Conservation (phyloP, 805 yeast species). For the Candida pini region DNA sequence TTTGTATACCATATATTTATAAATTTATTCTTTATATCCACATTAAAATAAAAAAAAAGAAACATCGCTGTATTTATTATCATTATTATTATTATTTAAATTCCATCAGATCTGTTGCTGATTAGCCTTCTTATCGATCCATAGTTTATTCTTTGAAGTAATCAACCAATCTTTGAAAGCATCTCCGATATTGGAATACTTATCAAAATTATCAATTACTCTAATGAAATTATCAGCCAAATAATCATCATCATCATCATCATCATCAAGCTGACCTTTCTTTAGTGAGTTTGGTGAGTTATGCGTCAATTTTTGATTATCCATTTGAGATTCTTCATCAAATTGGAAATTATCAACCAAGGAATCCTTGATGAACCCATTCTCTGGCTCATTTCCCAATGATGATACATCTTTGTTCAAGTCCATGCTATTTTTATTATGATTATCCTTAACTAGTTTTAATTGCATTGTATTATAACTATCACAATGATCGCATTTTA, state of each 20-base stretch:
- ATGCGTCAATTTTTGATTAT: not conserved
- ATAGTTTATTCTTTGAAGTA: conserved; percentile 10
- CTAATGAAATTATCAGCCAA: conserved; percentile 29
- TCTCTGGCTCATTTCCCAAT: not conserved
- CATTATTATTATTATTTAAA: not conserved
- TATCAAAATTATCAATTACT: conserved; percentile 30
- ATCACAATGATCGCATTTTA: conserved; percentile 80
- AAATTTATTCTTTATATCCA: not conserved
- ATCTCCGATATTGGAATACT: conserved; percentile 28
- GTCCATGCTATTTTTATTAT: conserved; percentile 20
- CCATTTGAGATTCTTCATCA: conserved; percentile 17
- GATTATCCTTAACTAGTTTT: conserved; percentile 62
- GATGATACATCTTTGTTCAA: not conserved
- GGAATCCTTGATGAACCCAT: conserved; percentile 19
- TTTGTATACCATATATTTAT: too few relatives aligned
- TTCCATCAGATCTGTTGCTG: not conserved
- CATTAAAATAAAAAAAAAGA: not conserved
- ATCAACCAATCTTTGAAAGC: conserved; percentile 33
- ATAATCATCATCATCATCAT: conserved; percentile 19
- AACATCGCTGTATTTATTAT: not conserved
- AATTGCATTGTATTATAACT: conserved; percentile 82
- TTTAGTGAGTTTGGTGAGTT: conserved; percentile 4
- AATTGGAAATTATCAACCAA: conserved; percentile 29
- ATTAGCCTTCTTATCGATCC: too few relatives aligned
- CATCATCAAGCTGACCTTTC: conserved; percentile 15